phyloP scores from a whole-genome alignment of 129 eudicot species.

The Escallonia rubra region DNA sequence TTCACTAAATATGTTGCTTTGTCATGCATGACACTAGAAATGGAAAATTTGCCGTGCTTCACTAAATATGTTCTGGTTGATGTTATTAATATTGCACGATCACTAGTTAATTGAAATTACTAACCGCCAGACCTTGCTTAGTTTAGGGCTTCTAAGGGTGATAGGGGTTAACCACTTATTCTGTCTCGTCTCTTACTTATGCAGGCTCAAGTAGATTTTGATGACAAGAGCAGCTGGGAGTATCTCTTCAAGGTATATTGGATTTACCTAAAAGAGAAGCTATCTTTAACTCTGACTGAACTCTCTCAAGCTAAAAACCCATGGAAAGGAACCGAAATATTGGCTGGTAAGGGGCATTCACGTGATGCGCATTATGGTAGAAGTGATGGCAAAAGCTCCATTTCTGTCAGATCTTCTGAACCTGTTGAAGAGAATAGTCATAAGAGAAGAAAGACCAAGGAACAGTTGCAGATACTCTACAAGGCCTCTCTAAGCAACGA shows the following conservation, averaged over 20 bases:
- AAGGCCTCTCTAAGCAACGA: conserved; percentile 35
- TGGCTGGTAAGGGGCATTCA: conserved; percentile 19
- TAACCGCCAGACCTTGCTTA: not conserved
- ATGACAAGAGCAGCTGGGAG: conserved; percentile 92
- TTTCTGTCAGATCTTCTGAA: conserved; percentile 22
- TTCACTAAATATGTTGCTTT: too few species aligned
- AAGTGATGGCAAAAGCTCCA: conserved; percentile 28
- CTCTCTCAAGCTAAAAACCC: conserved; percentile 70
- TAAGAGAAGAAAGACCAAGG: conserved; percentile 36
- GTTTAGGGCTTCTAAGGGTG: too few species aligned
- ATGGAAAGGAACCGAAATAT: conserved; percentile 44
- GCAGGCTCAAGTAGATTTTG: conserved; percentile 95
- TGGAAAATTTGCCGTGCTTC: too few species aligned
- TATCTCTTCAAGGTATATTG: conserved; percentile 97
- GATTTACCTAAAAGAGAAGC: conserved; percentile 61
- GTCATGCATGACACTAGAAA: too few species aligned
- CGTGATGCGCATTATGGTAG: conserved; percentile 19
- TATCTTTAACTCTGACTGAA: conserved; percentile 60
- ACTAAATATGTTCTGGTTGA: too few species aligned
- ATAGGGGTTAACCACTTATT: not conserved
- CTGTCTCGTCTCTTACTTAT: conserved; percentile 22
- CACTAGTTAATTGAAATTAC: too few species aligned
- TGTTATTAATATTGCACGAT: too few species aligned
- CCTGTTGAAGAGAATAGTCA: conserved; percentile 37
- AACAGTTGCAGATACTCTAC: conserved; percentile 16